phyloP scores from a whole-genome alignment of 352 stramenopile genomes.

The Globisporangium paroecandrum region DNA sequence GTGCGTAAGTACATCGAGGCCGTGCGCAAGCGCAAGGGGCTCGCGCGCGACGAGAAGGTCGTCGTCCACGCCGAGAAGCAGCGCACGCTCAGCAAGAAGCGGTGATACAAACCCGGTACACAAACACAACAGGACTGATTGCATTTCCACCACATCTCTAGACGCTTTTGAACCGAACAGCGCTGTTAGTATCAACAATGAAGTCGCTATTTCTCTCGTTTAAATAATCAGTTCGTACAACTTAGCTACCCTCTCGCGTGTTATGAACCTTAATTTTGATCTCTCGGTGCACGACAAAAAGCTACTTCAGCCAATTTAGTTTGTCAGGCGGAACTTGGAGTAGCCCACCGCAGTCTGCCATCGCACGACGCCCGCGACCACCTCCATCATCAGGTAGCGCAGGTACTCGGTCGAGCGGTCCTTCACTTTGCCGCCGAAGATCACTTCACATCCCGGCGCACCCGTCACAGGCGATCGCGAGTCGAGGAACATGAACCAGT shows the following conservation, averaged over 20 bases:
- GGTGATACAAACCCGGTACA: slow-evolving; percentile 31
- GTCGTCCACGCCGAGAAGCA: slow-evolving; percentile 96
- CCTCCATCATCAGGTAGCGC: slow-evolving; percentile 61
- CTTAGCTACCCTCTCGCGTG: neutral
- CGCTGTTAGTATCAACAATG: neutral
- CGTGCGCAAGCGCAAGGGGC: slow-evolving; percentile 92
- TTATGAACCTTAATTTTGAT: neutral
- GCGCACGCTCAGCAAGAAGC: slow-evolving; percentile 89
- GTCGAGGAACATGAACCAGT: slow-evolving; percentile 79
- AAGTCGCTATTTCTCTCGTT: neutral
- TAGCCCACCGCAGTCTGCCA: slow-evolving; percentile 66
- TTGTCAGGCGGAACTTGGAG: slow-evolving; percentile 43
- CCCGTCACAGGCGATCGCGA: slow-evolving; percentile 11
- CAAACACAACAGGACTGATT: neutral
- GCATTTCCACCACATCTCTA: neutral
- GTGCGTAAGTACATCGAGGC: slow-evolving; percentile 93
- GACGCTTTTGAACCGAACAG: neutral
- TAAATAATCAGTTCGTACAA: neutral
- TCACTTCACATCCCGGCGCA: slow-evolving; percentile 49
- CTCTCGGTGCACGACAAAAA: neutral
- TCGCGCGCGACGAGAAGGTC: slow-evolving; percentile 94
- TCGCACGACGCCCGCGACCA: slow-evolving; percentile 54
- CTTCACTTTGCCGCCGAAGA: slow-evolving; percentile 51
- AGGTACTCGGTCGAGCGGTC: slow-evolving; percentile 56
- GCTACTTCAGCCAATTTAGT: slow-evolving; percentile 3